phyloP scores from a whole-genome alignment of 768 basidiomycete genomes.

The Tricholoma furcatifolium region DNA sequence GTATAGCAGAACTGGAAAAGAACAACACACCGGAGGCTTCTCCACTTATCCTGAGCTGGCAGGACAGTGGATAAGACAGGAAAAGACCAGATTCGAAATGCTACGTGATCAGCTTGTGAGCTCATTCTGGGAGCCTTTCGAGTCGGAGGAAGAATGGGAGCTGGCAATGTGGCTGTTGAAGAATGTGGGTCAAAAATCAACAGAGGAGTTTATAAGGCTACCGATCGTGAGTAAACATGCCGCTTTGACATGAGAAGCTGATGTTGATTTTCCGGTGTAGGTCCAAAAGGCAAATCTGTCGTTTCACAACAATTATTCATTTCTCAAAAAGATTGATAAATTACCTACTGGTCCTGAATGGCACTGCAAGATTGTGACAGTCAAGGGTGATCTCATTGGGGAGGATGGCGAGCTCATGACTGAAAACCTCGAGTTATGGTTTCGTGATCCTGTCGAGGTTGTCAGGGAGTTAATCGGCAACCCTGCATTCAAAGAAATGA shows the following conservation, averaged over 20 bases:
- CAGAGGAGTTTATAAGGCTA: slow-evolving; percentile 30
- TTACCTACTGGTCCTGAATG: slow-evolving; percentile 24
- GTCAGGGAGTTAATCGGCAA: slow-evolving; percentile 27
- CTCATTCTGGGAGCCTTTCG: no score
- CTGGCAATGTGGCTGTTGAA: slow-evolving; percentile 30
- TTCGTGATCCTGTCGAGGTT: slow-evolving; percentile 26
- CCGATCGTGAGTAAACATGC: slow-evolving; percentile 23
- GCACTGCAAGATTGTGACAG: slow-evolving; percentile 18
- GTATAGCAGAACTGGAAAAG: no score
- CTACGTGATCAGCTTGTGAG: no score
- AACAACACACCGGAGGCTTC: no score
- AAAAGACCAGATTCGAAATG: no score
- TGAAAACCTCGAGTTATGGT: slow-evolving; percentile 19
- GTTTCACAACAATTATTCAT: slow-evolving; percentile 22
- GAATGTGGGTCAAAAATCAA: slow-evolving; percentile 24
- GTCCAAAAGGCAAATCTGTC: slow-evolving; percentile 17
- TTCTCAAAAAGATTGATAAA: slow-evolving; percentile 25
- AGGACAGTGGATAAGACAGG: no score
- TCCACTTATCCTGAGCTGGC: no score
- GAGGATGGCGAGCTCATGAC: slow-evolving; percentile 6
- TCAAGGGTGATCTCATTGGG: slow-evolving; percentile 15
- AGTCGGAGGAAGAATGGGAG: slow-evolving; percentile 34
- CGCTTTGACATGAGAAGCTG: not conserved
- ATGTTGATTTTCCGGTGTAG: not conserved
- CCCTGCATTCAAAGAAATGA: slow-evolving; percentile 25